A percentile compares a stretch with the other conserved stretches of the same genome.
Evolutionary conservation across 2,329 filamentous ascomycete genomes (phyloP).

Genomic region (Ciborinia camelliae): DNA sequence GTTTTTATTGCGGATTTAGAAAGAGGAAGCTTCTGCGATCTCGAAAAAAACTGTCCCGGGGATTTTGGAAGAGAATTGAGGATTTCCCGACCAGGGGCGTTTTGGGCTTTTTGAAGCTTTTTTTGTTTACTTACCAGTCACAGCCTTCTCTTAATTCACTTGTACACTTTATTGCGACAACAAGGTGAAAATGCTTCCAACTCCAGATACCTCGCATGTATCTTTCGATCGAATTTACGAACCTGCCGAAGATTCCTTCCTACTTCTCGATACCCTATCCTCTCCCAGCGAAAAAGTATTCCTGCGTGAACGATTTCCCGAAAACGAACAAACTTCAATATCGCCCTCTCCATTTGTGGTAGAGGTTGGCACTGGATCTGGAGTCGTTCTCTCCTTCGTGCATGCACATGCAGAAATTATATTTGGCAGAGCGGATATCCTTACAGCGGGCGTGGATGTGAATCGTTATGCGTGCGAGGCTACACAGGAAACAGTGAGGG

Average conservation of each 20-base stretch:
- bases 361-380: constrained; percentile 88
- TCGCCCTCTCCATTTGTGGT: constrained; percentile 61
- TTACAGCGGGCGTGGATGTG: constrained; percentile 78
- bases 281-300: constrained; percentile 42
- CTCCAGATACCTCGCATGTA: constrained; percentile 89
- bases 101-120: not conserved
- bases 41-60: not conserved
- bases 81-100: not conserved
- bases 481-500: constrained; percentile 63
- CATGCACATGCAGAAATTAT: constrained; percentile 70
- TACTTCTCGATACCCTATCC: constrained; percentile 88
- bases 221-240: constrained; percentile 88
- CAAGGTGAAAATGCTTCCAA: constrained; percentile 69
- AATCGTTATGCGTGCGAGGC: constrained; percentile 80
- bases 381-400: constrained; percentile 87
- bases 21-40: not conserved
- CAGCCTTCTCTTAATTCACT: constrained; percentile 5
- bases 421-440: constrained; percentile 66
- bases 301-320: constrained; percentile 26
- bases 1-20: not conserved
- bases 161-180: not conserved
- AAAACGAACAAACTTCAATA: constrained; percentile 11
- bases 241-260: constrained; percentile 91
- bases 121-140: not conserved
- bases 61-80: not conserved